A percentile compares a stretch with the other conserved stretches of the same genome.
Conservation (phyloP, 805 yeast genomes). For the Ogataea naganishii region DNA sequence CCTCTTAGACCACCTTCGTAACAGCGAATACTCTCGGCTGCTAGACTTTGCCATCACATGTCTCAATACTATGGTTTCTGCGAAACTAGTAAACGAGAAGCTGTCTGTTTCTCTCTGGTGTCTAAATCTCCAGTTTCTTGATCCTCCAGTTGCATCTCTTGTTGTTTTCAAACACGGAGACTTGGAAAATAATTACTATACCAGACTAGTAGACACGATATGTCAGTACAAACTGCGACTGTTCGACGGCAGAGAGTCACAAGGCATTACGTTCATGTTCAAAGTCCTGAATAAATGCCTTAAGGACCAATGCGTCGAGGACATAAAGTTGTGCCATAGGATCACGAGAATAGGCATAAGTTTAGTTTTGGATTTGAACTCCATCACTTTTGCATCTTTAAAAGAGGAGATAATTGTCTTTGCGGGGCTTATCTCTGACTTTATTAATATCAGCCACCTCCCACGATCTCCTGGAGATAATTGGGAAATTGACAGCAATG, state of each 20-base stretch:
- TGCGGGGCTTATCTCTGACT: conserved; percentile 33
- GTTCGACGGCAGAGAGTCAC: conserved; percentile 19
- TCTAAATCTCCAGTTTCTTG: conserved; percentile 14
- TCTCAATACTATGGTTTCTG: no score
- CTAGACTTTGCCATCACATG: no score
- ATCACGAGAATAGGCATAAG: conserved; percentile 31
- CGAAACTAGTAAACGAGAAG: no score
- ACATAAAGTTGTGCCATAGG: conserved; percentile 27
- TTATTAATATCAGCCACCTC: conserved; percentile 20
- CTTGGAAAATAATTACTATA: conserved; percentile 3
- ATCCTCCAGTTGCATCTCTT: conserved; percentile 10
- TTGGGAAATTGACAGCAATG: conserved; percentile 11
- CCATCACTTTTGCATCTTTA: conserved; percentile 32
- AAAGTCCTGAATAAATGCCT: conserved; percentile 38
- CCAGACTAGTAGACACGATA: conserved; percentile 2
- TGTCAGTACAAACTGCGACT: conserved; percentile 2
- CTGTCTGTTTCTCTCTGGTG: no score
- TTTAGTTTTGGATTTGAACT: conserved; percentile 25
- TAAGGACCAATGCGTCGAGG: conserved; percentile 30
- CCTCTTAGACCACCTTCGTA: no score
- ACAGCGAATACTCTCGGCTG: no score
- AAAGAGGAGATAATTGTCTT: conserved; percentile 37
- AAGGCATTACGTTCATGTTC: conserved; percentile 22
- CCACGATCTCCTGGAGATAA: conserved; percentile 21
- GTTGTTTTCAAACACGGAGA: conserved; percentile 13